Evolutionary conservation across 148 eudicot genomes (phyloP), one percentile per base, ranked within the genome.

Genomic region (Agrostemma githago): DNA sequence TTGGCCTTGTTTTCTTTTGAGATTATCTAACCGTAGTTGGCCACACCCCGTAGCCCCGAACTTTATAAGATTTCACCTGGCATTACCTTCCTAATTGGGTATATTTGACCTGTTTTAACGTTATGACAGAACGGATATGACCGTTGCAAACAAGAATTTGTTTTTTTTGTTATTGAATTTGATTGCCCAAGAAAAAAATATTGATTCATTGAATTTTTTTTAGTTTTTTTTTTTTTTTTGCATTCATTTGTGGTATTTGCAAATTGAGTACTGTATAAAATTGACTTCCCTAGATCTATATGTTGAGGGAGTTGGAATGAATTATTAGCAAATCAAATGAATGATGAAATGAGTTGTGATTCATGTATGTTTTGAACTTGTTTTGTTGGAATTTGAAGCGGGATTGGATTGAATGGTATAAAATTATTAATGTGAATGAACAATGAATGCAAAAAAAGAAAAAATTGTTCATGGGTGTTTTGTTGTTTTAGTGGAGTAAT

Each of bases 211-310:
- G 46, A 48, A 68, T 15, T 74, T 37, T 56, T 68, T 12, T 12
- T n/a, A n/a, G n/a, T n/a, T n/a, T n/a, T n/a, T 74, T 53, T 53
- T 12, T 12, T 66, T 82, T n/a, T n/a, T n/a, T 8, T 42, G 26
- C 10, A 64, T 59, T 41, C 7, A 44, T 75, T 62, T 59, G 21
- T 44, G 44, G 42, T 72, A 19, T 16, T 57, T 78, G 70, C 19
- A n/a, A 41, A 5, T 41, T 66, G 14, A 38, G 21, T 20, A n/a
- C n/a, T n/a, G n/a, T n/a, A 54, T 44, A 63, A 72, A 39, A 43
- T 77, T 76, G 73, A 69, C 73, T 68, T 72, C 81, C 73, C 12
- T 74, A 76, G 83, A 79, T 81, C 73, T 54, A 78, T 63, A 70
- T 74, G 76, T 76, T 88, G 66, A 62, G 48, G 39, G 61, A 74